phyloP scores from a whole-genome alignment of 208 protist genomes.

The Wallacemonas rigidus region DNA sequence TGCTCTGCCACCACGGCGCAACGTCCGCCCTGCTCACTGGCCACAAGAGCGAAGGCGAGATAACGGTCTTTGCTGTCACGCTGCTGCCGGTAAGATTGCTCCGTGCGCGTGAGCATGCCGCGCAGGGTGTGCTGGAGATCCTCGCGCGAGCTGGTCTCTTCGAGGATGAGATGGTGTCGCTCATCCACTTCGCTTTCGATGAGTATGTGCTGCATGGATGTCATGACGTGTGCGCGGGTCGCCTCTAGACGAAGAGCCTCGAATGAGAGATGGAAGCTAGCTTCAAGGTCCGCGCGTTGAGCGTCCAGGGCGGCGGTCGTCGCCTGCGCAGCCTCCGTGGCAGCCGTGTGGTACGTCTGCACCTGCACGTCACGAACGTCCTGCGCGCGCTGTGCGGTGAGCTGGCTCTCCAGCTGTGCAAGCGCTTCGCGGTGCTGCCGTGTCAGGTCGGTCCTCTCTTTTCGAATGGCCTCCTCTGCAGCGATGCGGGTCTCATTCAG shows the following conservation, averaged over 20 bases:
- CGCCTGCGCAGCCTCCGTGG: too few relatives aligned
- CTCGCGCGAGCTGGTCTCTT: neutral
- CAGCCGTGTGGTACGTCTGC: too few relatives aligned
- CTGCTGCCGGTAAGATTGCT: neutral
- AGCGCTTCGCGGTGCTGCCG: slow-evolving; percentile 10
- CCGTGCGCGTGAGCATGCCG: too few relatives aligned
- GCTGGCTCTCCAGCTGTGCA: neutral
- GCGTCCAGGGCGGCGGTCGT: neutral
- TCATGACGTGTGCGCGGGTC: neutral
- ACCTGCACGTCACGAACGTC: neutral
- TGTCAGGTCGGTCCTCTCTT: too few relatives aligned
- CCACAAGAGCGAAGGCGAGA: neutral
- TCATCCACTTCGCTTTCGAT: neutral
- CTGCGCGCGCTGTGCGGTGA: neutral
- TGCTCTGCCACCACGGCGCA: neutral
- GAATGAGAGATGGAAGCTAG: neutral
- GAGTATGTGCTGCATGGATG: neutral
- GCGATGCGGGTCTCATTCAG: neutral
- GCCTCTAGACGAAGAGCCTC: slow-evolving; percentile 1
- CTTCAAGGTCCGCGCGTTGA: slow-evolving; percentile 10
- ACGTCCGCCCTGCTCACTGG: neutral
- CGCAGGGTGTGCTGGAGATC: slow-evolving; percentile 1
- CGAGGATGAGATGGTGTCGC: neutral
- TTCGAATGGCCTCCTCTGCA: too few relatives aligned
- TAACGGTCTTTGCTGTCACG: neutral